These are phyloP conservation scores for Rhodamnia argentea DNA, from an alignment of 345 rosid genomes.

Conservation along the genomic window DNA sequence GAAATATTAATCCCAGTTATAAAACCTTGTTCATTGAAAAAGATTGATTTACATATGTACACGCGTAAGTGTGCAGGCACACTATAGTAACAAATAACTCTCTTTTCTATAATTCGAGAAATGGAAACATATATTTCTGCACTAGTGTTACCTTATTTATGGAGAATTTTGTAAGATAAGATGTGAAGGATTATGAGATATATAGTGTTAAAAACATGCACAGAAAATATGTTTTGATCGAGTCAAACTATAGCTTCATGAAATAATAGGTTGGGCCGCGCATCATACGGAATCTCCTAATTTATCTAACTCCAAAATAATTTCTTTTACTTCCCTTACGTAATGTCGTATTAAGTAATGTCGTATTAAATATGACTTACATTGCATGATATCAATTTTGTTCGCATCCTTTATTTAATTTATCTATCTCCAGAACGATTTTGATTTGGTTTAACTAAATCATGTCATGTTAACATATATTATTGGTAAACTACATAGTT, in stretches of 20 bases:
- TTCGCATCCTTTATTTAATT: background rate
- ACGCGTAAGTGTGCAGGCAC: accelerated
- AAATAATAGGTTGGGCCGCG: background rate
- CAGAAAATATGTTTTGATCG: background rate
- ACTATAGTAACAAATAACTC: background rate
- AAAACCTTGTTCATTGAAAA: background rate
- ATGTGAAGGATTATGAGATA: background rate
- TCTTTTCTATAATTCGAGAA: background rate
- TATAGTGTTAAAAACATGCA: background rate
- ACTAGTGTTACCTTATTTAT: background rate
- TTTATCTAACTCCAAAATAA: background rate
- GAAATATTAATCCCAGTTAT: background rate
- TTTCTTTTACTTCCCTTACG: background rate
- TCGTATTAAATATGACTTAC: background rate
- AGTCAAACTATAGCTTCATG: background rate
- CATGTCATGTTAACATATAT: too few relatives aligned
- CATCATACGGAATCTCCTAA: background rate
- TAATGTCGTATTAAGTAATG: too few relatives aligned
- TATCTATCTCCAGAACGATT: background rate
- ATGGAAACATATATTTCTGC: background rate
- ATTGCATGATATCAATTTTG: background rate
- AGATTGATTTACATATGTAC: background rate
- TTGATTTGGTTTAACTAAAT: background rate
- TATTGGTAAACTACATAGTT: background rate
- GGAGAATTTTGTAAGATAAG: background rate